A percentile compares a stretch with the other conserved stretches of the same genome.
These are phyloP conservation scores for Cyclocybe cylindracea DNA, from an alignment of 768 basidiomycete genomes.

Conservation along the genomic window DNA sequence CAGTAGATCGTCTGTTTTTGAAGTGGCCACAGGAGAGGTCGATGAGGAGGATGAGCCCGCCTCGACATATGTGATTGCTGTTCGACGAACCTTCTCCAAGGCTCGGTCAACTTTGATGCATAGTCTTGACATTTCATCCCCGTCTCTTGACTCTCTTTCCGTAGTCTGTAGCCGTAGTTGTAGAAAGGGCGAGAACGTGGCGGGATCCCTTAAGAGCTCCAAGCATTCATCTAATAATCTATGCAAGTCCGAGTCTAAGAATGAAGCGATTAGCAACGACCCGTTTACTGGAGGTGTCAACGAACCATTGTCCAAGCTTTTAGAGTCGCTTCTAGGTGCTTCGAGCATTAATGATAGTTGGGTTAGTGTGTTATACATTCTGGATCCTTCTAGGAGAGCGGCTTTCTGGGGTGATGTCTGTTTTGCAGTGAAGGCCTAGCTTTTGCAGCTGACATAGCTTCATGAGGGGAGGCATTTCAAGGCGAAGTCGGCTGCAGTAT, in stretches of 20 bases:
- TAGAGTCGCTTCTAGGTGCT: neutral
- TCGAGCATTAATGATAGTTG: conserved; percentile 39
- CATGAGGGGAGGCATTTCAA: conserved; percentile 7
- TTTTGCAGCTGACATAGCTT: neutral
- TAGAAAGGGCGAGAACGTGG: conserved; percentile 7
- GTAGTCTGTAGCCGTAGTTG: neutral
- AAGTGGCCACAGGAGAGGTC: neutral
- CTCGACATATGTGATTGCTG: conserved; percentile 50
- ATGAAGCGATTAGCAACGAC: neutral
- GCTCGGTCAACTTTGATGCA: conserved; percentile 60
- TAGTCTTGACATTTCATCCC: conserved; percentile 38
- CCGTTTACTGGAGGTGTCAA: conserved; percentile 3
- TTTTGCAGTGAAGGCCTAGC: neutral
- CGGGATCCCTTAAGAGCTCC: conserved; percentile 7
- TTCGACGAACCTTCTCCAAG: conserved; percentile 58
- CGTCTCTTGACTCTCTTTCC: conserved; percentile 10
- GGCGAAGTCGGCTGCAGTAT: conserved; percentile 34
- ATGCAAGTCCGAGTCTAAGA: neutral
- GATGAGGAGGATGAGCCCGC: conserved; percentile 4
- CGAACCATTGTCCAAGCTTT: too few species aligned
- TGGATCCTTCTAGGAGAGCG: conserved; percentile 36
- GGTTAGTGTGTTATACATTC: conserved; percentile 36
- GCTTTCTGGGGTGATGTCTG: conserved; percentile 7
- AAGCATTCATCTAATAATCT: conserved; percentile 6
- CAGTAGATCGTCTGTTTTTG: conserved; percentile 3